Base-by-base conservation (phyloP, 352 stramenopile genomes). In the Pelagophyceae sp. region DNA sequence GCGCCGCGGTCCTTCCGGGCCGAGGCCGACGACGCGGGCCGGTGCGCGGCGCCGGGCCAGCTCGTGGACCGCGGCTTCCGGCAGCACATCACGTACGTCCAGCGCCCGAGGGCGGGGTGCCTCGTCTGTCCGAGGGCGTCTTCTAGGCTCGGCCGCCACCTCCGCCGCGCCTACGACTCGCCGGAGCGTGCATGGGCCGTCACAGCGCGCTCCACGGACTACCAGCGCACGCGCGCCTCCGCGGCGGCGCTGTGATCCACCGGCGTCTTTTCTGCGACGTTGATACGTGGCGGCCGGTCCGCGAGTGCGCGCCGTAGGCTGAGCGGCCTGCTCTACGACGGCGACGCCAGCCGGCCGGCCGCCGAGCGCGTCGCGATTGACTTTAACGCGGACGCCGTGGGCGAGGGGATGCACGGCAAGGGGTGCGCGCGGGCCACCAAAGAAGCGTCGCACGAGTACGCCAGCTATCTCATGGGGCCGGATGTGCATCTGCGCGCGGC, bases 201-300 rank as follows among this genome's bases (percentile, higher is more conserved):
- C 5, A n/a, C 58, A 6, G 29, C 63, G 31, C 63, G 63, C 5
- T 11, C 63, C 5, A 72, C 63, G 35, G 35, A 72, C 35, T 72
- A 72, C 63, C 6, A 11, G 63, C 63, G 63, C 63, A 72, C 63
- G 63, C 29, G 35, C 31, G 63, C 63, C 11, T 72, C 63, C 29
- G 63, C 63, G 2, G 58, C 58, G 23, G 25, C 6, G 15, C 29
- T 65, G 20, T 27, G 17, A 5, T 29, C 63, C 6, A 32, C 31
- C 31, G n/a, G n/a, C n/a, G n/a, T n/a, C n/a, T n/a, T n/a, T 72
- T 72, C 63, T 19, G 17, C 63, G 63, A 72, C 63, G 63, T 5
- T 32, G 15, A 27, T 27, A 27, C 27, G 17, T 17, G 50, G 17
- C 17, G 50, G 27, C 50, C 17, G 17, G 50, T 61, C 17, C 5